Evolutionary conservation across 1,139 yeast genomes (phyloP), one percentile per base, ranked within the genome.

Genomic region (Saccharomyces hybrid): DNA sequence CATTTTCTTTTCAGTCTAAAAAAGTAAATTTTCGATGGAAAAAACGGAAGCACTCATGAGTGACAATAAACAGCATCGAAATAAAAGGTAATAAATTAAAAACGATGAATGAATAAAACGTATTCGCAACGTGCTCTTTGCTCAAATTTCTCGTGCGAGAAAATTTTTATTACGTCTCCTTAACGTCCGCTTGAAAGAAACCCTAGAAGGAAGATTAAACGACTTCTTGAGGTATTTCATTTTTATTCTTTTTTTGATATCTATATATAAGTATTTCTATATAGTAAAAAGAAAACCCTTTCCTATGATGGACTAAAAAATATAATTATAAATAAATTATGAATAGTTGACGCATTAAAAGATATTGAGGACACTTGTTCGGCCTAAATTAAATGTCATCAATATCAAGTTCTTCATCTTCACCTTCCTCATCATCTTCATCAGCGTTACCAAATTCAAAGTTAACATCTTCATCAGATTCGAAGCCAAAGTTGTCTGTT

Each of bases 381-480:
- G 46, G 46, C 20, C 46, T 25, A 46, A 51, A 49, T 56, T 62
- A 65, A 56, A 68, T 68, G 58, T 68, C 71, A 58, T 67, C 69
- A 53, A 66, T 67, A 74, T 88, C 96, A 68, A 90, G 88, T 70
- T 83, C 85, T 62, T 80, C 76, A 68, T 84, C 87, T 48, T 75
- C 83, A 26, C 81, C 95, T 47, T 81, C 91, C 7, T 83, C 89
- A 14, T 82, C 91, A 53, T 79, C 85, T 57, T 82, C 89, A 59
- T 89, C 95, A 61, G 90, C 97, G 69, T 88, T 93, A 73, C 97
- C 99, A 74, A 95, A 95, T 76, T 95, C 99, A 74, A 95, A 91
- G 82, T 93, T 93, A 72, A 91, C 96, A 67, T 93, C 99, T 64
- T 91, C 98, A 61, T 91, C 99, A 54, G 91, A 96, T 64, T 90